A percentile compares a stretch with the other conserved stretches of the same genome.
Conservation (phyloP, 768 basidiomycete species). For the Rhizopogon roseolus region DNA sequence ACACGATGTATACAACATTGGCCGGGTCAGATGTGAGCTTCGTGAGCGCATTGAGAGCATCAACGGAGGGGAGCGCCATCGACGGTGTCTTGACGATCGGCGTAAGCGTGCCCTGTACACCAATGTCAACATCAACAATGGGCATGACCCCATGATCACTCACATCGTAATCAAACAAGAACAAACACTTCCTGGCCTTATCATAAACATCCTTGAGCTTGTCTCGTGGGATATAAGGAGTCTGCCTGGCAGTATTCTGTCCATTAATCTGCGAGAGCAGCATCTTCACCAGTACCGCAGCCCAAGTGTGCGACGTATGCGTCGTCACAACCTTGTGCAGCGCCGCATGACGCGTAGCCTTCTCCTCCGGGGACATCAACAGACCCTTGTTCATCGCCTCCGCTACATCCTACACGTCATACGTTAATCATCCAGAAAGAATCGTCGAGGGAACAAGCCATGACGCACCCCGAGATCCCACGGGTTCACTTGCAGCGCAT, state of each 20-base stretch:
- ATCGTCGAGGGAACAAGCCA: not conserved
- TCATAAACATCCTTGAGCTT: constrained; percentile 58
- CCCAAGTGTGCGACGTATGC: constrained; percentile 96
- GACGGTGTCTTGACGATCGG: constrained; percentile 95
- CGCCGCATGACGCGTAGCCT: constrained; percentile 63
- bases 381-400: constrained; percentile 88
- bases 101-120: constrained; percentile 80
- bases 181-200: constrained; percentile 73
- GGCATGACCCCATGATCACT: constrained; percentile 23
- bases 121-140: not conserved
- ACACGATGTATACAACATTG: constrained; percentile 96
- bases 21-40: constrained; percentile 72
- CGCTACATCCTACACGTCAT: constrained; percentile 61
- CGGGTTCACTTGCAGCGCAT: constrained; percentile 90
- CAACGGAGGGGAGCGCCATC: constrained; percentile 75
- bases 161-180: constrained; percentile 96
- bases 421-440: not conserved
- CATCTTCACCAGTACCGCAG: constrained; percentile 83
- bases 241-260: constrained; percentile 76
- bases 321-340: constrained; percentile 84
- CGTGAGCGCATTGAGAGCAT: constrained; percentile 70
- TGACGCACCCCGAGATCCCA: constrained; percentile 84
- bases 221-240: constrained; percentile 73
- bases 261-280: constrained; percentile 76
- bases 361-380: constrained; percentile 75